These are phyloP conservation scores for Ogataea siamensis DNA, from an alignment of 805 yeast genomes.

Conservation along the genomic window DNA sequence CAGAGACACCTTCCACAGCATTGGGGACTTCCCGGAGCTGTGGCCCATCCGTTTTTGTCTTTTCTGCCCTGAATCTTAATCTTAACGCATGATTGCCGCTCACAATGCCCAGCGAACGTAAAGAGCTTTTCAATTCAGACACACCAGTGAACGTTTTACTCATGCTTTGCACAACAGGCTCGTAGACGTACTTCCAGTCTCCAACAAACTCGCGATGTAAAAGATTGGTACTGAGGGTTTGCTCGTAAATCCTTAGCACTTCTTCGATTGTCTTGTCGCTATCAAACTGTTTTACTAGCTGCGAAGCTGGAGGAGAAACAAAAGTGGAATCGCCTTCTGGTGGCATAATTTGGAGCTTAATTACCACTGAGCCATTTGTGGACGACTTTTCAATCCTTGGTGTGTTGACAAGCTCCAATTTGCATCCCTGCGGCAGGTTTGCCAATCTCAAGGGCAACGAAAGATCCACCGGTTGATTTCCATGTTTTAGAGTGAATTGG, in stretches of 20 bases:
- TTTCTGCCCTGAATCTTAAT: conserved; percentile 21
- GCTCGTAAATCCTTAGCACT: conserved; percentile 22
- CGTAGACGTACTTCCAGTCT: conserved; percentile 10
- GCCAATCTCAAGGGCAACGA: conserved; percentile 44
- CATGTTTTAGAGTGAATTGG: conserved; percentile 25
- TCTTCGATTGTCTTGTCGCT: conserved; percentile 10
- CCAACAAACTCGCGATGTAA: neutral
- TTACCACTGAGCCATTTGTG: conserved; percentile 16
- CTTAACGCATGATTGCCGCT: conserved; percentile 31
- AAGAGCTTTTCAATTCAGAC: conserved; percentile 22
- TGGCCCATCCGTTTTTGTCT: neutral
- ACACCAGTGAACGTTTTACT: conserved; percentile 18
- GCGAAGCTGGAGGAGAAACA: conserved; percentile 14
- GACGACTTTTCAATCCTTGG: neutral
- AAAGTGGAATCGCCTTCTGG: conserved; percentile 19
- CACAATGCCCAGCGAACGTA: conserved; percentile 27
- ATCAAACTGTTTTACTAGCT: conserved; percentile 16
- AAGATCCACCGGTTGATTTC: conserved; percentile 34
- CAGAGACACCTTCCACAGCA: neutral
- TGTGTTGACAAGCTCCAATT: conserved; percentile 30
- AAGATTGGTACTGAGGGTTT: neutral
- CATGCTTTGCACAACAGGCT: conserved; percentile 28
- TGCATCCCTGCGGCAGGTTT: conserved; percentile 45
- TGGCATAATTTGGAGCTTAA: conserved; percentile 25
- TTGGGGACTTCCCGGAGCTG: neutral